Evolutionary conservation across 106 monocot species (phyloP), one percentile per base, ranked within the genome.

Genomic region (Dendrobium nobile): DNA sequence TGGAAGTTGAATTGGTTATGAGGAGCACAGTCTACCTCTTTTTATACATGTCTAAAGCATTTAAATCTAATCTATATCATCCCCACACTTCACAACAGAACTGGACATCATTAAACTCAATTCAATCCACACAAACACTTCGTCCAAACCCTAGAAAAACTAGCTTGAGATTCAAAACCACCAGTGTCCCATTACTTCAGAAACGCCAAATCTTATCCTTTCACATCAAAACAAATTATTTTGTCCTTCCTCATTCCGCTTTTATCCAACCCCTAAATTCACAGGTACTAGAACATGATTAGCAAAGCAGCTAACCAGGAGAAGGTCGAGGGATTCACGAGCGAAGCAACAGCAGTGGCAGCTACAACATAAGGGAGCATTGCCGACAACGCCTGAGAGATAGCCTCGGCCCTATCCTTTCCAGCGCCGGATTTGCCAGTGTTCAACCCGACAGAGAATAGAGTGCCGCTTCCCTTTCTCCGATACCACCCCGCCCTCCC

Each of bases 281-380:
- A 61, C 61, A 22, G 6, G 61, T 24, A 61, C 61, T 2, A 22
- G 8, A n/a, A 51, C 51, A 51, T 47, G 28, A 68, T 17, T 37
- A 33, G 70, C 51, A 20, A n/a, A 81, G 44, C 33, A 75, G 47
- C 84, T 40, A 54, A 98, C 99, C 99, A 99, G 20, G 99, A 87
- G 87, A 93, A 99, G 67, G 99, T 93, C 11, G 89, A 48, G 1
- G 99, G 99, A 54, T 86, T 87, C 2, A 81, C 82, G 19, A 99
- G 99, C 16, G 99, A 95, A 0, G 90, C 87, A 64, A 99, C 88
- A 28, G 87, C 99, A 16, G 99, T 95, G 74, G 95, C 93, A 9
- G 87, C 93, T 33, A 99, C 99, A 45, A 91, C 93, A 54, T 84
- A 92, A n/a, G 99, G 99, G 15, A 99, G 88, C 89, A 99, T 59